Percentiles rank a stretch among this genome's conserved stretches.
phyloP scores from a whole-genome alignment of 2,329 filamentous ascomycete genomes.

The Neonectria coccinea region DNA sequence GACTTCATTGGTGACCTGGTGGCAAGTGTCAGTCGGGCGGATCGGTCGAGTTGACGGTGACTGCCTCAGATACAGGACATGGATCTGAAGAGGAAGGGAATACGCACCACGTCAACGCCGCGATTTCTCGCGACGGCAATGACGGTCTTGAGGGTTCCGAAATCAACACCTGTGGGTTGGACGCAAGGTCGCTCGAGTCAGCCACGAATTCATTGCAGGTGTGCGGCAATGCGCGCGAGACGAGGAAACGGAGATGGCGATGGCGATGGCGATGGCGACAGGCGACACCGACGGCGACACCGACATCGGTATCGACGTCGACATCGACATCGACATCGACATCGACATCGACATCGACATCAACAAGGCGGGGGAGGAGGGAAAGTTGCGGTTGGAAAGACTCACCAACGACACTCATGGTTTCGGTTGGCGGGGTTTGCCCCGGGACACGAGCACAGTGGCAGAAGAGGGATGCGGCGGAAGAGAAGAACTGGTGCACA shows the following conservation, averaged over 20 bases:
- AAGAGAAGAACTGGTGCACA: slow-evolving; percentile 28
- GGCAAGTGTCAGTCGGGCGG: slow-evolving; percentile 11
- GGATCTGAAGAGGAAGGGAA: slow-evolving; percentile 30
- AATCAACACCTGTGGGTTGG: slow-evolving; percentile 78
- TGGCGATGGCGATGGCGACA: background rate
- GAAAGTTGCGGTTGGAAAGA: slow-evolving; percentile 28
- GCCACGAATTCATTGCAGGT: background rate
- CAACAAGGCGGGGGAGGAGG: background rate
- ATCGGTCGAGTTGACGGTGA: background rate
- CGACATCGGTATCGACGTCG: slow-evolving; percentile 9
- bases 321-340: background rate
- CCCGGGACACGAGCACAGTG: slow-evolving; percentile 40
- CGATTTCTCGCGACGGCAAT: slow-evolving; percentile 98
- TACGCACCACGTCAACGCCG: slow-evolving; percentile 97
- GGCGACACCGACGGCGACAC: slow-evolving; percentile 3
- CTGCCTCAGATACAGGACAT: background rate
- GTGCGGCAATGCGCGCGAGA: background rate
- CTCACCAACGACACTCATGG: slow-evolving; percentile 69
- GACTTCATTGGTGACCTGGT: slow-evolving; percentile 96
- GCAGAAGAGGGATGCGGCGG: slow-evolving; percentile 24
- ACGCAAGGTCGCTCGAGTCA: slow-evolving; percentile 31
- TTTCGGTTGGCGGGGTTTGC: slow-evolving; percentile 49
- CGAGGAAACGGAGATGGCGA: background rate
- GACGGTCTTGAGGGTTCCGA: slow-evolving; percentile 96
- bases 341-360: background rate